These are phyloP conservation scores for Candida sphagnicola DNA, from an alignment of 805 yeast genomes.

Conservation along the genomic window DNA sequence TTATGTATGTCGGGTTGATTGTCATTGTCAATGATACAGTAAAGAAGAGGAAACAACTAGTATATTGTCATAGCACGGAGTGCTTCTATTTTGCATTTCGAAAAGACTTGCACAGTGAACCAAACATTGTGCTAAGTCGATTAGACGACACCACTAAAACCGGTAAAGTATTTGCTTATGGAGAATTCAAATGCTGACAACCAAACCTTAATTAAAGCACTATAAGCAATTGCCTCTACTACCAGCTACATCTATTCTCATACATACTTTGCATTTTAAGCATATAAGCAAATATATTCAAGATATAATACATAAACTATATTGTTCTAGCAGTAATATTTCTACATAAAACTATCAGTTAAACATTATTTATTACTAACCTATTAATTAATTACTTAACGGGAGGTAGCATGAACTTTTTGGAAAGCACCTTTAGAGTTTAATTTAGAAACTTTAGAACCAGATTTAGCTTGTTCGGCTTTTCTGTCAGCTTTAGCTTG, in stretches of 20 bases:
- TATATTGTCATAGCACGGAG: conserved; percentile 38
- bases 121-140: conserved; percentile 23
- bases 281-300: background rate
- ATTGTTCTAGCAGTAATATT: background rate
- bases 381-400: conserved; percentile 48
- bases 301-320: conserved; percentile 4
- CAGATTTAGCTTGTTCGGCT: conserved; percentile 88
- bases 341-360: conserved; percentile 1
- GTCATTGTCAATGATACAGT: conserved; percentile 14
- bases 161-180: conserved; percentile 21
- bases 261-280: background rate
- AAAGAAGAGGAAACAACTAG: conserved; percentile 10
- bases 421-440: conserved; percentile 98
- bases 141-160: conserved; percentile 10
- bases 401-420: conserved; percentile 95
- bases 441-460: conserved; percentile 75
- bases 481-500: conserved; percentile 91
- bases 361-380: conserved; percentile 1
- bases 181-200: conserved; percentile 16
- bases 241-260: too few species aligned
- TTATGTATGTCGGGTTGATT: conserved; percentile 30
- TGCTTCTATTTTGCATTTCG: conserved; percentile 31
- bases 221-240: too few species aligned
- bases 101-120: conserved; percentile 5
- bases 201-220: too few species aligned